Base-by-base conservation (phyloP, 2,329 filamentous ascomycete genomes). In the Pseudopithomyces maydicus region DNA sequence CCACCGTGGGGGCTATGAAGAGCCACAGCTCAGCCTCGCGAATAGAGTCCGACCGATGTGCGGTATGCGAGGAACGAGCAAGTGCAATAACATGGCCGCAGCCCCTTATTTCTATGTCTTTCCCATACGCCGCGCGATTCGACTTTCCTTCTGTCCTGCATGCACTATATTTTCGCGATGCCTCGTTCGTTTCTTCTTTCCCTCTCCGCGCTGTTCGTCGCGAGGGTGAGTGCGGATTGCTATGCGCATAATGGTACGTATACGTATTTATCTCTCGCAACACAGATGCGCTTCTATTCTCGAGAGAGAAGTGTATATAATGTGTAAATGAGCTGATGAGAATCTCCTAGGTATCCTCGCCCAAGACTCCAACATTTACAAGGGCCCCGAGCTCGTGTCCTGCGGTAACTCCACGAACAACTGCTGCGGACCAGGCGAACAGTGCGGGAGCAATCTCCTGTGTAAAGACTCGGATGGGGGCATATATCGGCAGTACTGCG, bases 391-490 rank as follows among this genome's bases (percentile, higher is more conserved):
- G 33, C 51, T 58, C 11, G 32, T 47, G 1, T 43, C 55, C 29
- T 58, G 55, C 46, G 51, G 55, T 14, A 46, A 43, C n/a, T 14
- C 17, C 20, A 53, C 46, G 26, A 48, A 48, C 35, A 58, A 49
- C 33, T 58, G 51, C 51, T 58, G 51, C n/a, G 33, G 38, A 2
- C 6, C 23, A 6, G 51, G 41, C n/a, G 15, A 58, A 19, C 45
- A 54, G 35, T 58, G 51, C 32, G 55, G 55, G 12, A 46, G 29
- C 7, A 58, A 58, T 20, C 39, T 58, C 15, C 19, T 54, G 2
- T 54, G 55, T 41, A 17, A 35, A 6, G 17, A 49, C 19, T n/a
- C 23, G 1, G 26, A 32, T 17, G 35, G n/a, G 2, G 12, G 29
- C n/a, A 7, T 54, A 12, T 41, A 22, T 1, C 45, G 51, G 6